Evolutionary conservation across 495 filamentous ascomycete genomes (phyloP).

Genomic region (Thozetella sp.): DNA sequence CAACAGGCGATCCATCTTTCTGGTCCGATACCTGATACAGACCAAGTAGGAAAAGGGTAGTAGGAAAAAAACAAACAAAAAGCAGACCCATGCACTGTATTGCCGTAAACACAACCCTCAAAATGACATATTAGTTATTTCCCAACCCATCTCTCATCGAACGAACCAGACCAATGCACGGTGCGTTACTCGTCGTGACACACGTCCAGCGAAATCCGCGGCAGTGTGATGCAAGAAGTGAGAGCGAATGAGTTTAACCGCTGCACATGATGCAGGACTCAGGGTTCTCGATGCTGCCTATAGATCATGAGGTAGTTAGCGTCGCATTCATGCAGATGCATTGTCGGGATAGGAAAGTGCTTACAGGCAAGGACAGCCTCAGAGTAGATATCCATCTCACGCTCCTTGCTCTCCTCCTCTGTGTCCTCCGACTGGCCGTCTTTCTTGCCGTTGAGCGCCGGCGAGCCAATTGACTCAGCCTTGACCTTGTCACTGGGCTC

Average conservation of each 20-base stretch:
- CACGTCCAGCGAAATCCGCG: background rate
- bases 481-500: slow-evolving; percentile 62
- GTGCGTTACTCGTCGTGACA: slow-evolving; percentile 1
- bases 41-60: background rate
- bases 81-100: background rate
- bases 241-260: slow-evolving; percentile 41
- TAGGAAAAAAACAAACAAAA: background rate
- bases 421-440: slow-evolving; percentile 53
- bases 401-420: slow-evolving; percentile 63
- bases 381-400: slow-evolving; percentile 90
- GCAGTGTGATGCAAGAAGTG: background rate
- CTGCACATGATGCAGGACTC: slow-evolving; percentile 80
- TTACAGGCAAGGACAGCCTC: slow-evolving; percentile 88
- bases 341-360: slow-evolving; percentile 10
- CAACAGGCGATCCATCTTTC: background rate
- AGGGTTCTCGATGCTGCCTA: slow-evolving; percentile 73
- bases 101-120: background rate
- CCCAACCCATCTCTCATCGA: background rate
- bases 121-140: background rate
- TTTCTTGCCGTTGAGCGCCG: slow-evolving; percentile 50
- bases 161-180: background rate
- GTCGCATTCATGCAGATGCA: background rate
- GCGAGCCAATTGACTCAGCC: slow-evolving; percentile 59
- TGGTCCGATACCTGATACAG: background rate
- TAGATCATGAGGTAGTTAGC: slow-evolving; percentile 1